Conservation (phyloP, 2,329 filamentous ascomycete species). For the Grosmannia serpens region DNA sequence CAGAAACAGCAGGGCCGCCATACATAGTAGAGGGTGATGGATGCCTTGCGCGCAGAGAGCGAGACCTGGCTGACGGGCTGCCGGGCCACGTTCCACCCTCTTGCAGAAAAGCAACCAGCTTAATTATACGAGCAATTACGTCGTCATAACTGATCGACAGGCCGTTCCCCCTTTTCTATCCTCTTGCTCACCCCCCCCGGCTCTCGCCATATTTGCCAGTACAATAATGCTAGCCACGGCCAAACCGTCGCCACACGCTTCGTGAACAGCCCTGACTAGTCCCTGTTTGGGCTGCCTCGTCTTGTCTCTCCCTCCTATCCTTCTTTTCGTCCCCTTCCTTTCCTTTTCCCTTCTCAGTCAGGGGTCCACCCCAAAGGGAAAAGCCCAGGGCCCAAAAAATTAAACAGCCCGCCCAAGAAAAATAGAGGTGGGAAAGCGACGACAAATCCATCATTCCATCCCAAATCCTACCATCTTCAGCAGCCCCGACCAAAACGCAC, state of each 20-base stretch:
- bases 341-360: neutral
- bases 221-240: neutral
- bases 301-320: neutral
- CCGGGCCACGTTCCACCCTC: too few species aligned
- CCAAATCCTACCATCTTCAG: neutral
- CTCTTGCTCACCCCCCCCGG: neutral
- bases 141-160: neutral
- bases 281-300: constrained; percentile 3
- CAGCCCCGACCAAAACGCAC: neutral
- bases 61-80: too few species aligned
- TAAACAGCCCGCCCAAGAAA: neutral
- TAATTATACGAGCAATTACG: neutral
- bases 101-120: neutral
- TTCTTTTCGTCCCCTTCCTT: neutral
- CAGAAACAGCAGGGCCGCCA: too few species aligned
- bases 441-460: neutral
- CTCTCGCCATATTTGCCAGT: neutral
- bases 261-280: constrained; percentile 6
- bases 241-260: neutral
- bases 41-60: too few species aligned
- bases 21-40: too few species aligned
- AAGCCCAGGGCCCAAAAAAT: neutral
- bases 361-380: neutral
- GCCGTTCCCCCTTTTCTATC: neutral
- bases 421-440: neutral